Conservation (phyloP, 768 basidiomycete genomes). For the Neoboletus subvelutipes region DNA sequence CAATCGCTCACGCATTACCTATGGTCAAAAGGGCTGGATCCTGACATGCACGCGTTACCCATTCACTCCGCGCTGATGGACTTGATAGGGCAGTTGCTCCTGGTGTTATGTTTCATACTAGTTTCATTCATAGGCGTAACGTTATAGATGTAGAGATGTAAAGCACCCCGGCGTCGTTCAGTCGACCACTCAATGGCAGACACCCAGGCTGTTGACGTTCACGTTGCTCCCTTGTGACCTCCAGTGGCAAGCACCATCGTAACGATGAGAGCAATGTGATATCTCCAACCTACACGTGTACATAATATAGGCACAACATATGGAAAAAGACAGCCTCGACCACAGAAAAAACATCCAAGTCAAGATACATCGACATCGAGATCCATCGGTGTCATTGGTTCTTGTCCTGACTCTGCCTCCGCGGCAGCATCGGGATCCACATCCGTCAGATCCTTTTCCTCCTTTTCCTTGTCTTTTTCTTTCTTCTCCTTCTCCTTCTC, state of each 20-base stretch:
- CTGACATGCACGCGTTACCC: slow-evolving; percentile 92
- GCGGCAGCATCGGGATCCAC: slow-evolving; percentile 30
- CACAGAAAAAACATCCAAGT: slow-evolving; percentile 36
- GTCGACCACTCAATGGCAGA: neutral
- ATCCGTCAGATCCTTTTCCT: slow-evolving; percentile 30
- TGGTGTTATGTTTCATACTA: slow-evolving; percentile 74
- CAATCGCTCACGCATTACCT: slow-evolving; percentile 67
- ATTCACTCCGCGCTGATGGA: slow-evolving; percentile 89
- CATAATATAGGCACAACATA: neutral
- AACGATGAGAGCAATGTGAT: neutral
- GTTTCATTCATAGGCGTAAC: slow-evolving; percentile 45
- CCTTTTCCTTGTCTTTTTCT: slow-evolving; percentile 19
- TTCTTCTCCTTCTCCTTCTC: slow-evolving; percentile 32
- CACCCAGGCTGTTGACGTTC: neutral
- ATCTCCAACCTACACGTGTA: slow-evolving; percentile 1
- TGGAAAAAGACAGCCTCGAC: neutral
- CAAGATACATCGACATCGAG: slow-evolving; percentile 39
- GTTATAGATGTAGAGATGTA: slow-evolving; percentile 12
- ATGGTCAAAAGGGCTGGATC: slow-evolving; percentile 77
- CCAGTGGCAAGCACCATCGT: neutral
- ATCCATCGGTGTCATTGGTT: slow-evolving; percentile 39
- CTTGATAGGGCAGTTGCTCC: slow-evolving; percentile 75
- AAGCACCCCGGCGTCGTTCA: neutral
- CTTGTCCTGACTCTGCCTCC: slow-evolving; percentile 33
- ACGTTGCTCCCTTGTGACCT: neutral